A percentile compares a stretch with the other conserved stretches of the same genome.
These are phyloP conservation scores for Claviceps africana DNA, from an alignment of 2,329 filamentous ascomycete genomes.

Conservation along the genomic window DNA sequence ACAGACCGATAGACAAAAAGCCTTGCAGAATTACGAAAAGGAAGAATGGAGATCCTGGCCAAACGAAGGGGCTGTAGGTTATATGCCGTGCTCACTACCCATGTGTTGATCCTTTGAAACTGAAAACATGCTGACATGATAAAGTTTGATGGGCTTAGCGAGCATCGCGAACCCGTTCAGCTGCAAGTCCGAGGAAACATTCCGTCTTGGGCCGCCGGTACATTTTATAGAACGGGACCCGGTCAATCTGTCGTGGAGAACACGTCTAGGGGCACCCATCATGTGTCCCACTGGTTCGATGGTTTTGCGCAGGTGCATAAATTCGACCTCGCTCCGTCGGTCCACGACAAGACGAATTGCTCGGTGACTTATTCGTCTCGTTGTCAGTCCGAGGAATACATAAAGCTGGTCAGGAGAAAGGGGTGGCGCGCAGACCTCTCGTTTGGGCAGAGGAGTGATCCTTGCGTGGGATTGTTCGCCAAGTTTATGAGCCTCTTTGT, in stretches of 20 bases:
- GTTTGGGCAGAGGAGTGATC: conserved; percentile 61
- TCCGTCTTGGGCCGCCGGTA: conserved; percentile 56
- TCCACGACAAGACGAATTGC: conserved; percentile 13
- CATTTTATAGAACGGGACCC: conserved; percentile 61
- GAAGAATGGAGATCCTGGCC: conserved; percentile 30
- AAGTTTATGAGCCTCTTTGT: conserved; percentile 54
- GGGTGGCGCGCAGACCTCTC: conserved; percentile 43
- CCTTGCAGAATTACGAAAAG: conserved; percentile 14
- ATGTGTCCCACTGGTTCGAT: conserved; percentile 68
- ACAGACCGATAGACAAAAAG: conserved; percentile 12
- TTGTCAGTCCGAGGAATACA: conserved; percentile 48
- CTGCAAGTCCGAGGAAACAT: conserved; percentile 52
- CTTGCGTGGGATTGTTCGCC: conserved; percentile 57
- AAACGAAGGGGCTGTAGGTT: conserved; percentile 30
- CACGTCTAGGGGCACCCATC: conserved; percentile 44
- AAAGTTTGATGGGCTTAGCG: conserved; percentile 54
- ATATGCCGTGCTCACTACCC: not conserved
- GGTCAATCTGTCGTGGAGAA: conserved; percentile 48
- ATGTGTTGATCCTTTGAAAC: not conserved
- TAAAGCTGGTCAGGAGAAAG: conserved; percentile 44
- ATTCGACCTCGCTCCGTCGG: conserved; percentile 48
- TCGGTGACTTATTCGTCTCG: conserved; percentile 57
- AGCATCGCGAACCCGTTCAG: conserved; percentile 50
- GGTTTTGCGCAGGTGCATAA: conserved; percentile 57
- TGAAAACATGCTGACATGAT: not conserved